Percentiles rank a stretch among this genome's conserved stretches.
phyloP scores from a whole-genome alignment of 257 asterid genomes.

The Fraxinus excelsior region DNA sequence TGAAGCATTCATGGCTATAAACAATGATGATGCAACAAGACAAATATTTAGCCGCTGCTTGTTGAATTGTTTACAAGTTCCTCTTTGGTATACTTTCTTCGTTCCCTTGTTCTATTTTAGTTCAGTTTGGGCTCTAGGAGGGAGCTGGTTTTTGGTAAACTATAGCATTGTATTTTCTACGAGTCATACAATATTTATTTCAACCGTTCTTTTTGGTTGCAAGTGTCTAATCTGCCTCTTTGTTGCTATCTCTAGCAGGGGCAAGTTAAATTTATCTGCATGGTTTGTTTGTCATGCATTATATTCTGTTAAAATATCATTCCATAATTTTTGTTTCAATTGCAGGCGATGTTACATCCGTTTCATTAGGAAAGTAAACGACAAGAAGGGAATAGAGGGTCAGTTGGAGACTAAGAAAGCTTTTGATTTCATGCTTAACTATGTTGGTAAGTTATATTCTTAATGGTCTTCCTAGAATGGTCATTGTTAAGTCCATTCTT shows the following conservation, averaged over 20 bases:
- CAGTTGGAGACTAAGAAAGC: conserved; percentile 96
- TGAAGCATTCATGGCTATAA: conserved; percentile 86
- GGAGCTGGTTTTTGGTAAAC: neutral
- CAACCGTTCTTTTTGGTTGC: neutral
- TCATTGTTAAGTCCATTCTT: neutral
- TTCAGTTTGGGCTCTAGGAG: conserved; percentile 10
- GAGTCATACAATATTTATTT: neutral
- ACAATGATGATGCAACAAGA: conserved; percentile 85
- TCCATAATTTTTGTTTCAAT: conserved; percentile 15
- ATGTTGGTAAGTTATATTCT: conserved; percentile 64
- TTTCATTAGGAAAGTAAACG: conserved; percentile 83
- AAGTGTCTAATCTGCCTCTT: neutral
- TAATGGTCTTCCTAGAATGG: conserved; percentile 11
- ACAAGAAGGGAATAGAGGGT: conserved; percentile 82
- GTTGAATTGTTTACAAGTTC: conserved; percentile 80
- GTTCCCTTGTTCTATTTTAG: conserved; percentile 11
- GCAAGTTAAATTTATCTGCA: neutral
- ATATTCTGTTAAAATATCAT: conserved; percentile 19
- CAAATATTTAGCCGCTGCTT: conserved; percentile 95
- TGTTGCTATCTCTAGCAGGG: neutral
- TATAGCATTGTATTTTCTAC: neutral
- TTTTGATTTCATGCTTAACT: conserved; percentile 90
- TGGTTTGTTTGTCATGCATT: neutral
- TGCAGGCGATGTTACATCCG: conserved; percentile 97
- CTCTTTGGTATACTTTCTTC: conserved; percentile 67